Base-by-base conservation (phyloP, 2,329 filamentous ascomycete species). In the Paramyrothecium roridum region DNA sequence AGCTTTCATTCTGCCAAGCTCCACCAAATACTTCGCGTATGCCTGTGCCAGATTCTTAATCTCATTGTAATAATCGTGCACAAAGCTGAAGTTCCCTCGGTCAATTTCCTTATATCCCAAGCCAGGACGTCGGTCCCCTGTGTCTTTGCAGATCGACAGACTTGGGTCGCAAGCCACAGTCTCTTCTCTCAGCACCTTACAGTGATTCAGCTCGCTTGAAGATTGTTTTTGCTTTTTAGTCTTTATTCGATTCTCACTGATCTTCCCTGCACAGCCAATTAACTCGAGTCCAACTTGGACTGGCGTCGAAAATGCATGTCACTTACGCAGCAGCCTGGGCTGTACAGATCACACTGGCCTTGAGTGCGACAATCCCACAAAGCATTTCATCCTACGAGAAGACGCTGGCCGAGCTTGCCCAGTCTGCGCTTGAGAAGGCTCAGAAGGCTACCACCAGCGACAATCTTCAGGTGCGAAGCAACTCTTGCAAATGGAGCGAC, bases 401-500 rank as follows among this genome's bases (percentile, higher is more conserved):
- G 7, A 30, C 61, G 46, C 52, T 65, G 22, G 34, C 54, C 51
- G 60, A 61, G 37, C 59, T 65, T 23, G 63, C 63, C 21, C 50
- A 57, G 6, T 47, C 56, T 22, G 66, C 66, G 11, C 64, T 60
- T 13, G 48, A 67, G 13, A 59, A 59, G 53, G 62, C 68, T 1
- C 53, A 69, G 16, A 54, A 59, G 1, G 54, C 62, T 10, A 51
- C 58, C 10, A 53, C 58, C 22, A 55, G 55, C 12, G 55, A 59
- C 4, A 51, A 43, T 13, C 37, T 43, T 19, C 37, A 58, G 23
- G 65, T 65, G 53, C 60, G 63, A 19, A 56, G 56, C 30, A 65
- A 60, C 50, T 64, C 62, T 12, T 68, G 64, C 48, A 63, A 40
- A 50, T 65, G 63, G 65, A 60, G 56, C 50, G 70, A 68, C 46